A percentile compares a stretch with the other conserved stretches of the same genome.
Evolutionary conservation across 129 eudicot genomes (phyloP).

Genomic region (Escallonia herrerae): DNA sequence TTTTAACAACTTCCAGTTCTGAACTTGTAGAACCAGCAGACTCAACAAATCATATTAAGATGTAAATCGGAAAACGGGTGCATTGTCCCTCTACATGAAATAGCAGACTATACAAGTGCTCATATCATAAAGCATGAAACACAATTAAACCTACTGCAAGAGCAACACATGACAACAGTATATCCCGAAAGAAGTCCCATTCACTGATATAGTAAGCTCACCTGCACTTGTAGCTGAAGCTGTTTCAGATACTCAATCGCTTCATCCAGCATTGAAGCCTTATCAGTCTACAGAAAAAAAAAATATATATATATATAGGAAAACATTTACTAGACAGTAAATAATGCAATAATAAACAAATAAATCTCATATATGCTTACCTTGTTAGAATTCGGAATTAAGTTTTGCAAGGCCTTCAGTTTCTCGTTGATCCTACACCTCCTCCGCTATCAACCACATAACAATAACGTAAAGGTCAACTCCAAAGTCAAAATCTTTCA

Average conservation of each 20-base stretch:
- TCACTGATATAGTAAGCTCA: constrained; percentile 3
- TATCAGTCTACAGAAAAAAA: constrained; percentile 61
- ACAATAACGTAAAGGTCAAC: neutral
- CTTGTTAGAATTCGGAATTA: constrained; percentile 89
- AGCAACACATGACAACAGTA: too few species aligned
- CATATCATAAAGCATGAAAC: too few species aligned
- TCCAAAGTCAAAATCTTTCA: neutral
- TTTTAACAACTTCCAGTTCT: too few species aligned
- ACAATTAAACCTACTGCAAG: too few species aligned
- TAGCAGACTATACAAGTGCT: too few species aligned
- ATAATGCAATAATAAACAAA: neutral
- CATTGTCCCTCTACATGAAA: too few species aligned
- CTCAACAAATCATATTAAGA: too few species aligned
- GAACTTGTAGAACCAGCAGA: too few species aligned
- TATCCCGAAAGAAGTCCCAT: too few species aligned
- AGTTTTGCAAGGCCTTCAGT: constrained; percentile 87
- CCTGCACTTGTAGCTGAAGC: constrained; percentile 97
- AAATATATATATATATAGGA: too few species aligned
- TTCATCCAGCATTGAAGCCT: constrained; percentile 99
- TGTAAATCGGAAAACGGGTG: too few species aligned
- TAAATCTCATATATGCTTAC: constrained; percentile 18
- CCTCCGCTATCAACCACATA: constrained; percentile 54
- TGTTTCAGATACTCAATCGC: constrained; percentile 96
- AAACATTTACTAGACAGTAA: neutral
- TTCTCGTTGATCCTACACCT: constrained; percentile 89